Evolutionary conservation across 139 green algal species (phyloP), one percentile per base, ranked within the genome.

Genomic region (Eudorina sp.): DNA sequence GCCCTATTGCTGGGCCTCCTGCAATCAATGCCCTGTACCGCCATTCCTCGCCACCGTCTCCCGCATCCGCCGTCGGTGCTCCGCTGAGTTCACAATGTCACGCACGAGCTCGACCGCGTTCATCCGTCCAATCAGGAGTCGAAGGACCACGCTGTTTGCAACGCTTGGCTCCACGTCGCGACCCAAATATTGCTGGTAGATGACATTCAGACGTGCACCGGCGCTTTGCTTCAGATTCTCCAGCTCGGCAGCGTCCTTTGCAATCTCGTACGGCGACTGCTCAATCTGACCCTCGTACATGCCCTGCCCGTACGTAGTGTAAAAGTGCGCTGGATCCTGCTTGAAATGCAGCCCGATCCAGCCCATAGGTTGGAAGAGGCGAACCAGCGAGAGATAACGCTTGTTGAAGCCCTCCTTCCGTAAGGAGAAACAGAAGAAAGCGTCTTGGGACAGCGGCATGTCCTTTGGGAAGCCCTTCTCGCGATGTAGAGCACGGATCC

Each of bases 71-170:
- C 70, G 70, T 7, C 41, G 70, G 27, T 79, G 70, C 41, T 79
- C 70, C 11, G 70, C 70, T 1, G 70, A 79, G 40, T 79, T 79
- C 19, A 79, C 41, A 21, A 79, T 43, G 70, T 79, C 34, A 34
- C 70, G 70, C 70, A 79, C 41, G 11, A 79, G 27, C 70, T 79
- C 70, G 21, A 79, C 70, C 18, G 70, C 70, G 27, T 79, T 79
- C 70, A 79, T 41, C 70, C 34, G 34, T 23, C 70, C 41, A 55
- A 38, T 36, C 21, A 79, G 16, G 23, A 79, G 40, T 5, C 70
- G 70, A 9, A 53, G 23, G 8, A 79, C 3, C 8, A 43, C 70
- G 41, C 29, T 43, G 19, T 79, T 41, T 27, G 70, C 34, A 1
- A 43, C 70, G 27, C 27, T 4, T 36, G 55, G 1, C 13, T 79